Base-by-base conservation (phyloP, 257 asterid species). In the Solanum arcanum region DNA sequence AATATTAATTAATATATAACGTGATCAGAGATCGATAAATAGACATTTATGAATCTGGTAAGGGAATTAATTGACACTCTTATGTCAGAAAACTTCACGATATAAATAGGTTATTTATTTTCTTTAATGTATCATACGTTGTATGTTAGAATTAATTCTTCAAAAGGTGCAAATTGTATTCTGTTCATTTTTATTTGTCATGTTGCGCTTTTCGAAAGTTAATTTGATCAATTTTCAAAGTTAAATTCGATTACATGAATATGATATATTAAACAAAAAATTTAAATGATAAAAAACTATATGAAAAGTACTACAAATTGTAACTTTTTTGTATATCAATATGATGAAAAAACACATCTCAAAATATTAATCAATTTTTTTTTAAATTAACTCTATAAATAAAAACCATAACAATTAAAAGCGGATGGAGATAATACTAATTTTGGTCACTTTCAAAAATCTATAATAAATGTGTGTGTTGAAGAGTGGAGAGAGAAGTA, bases 341-440 rank as follows among this genome's bases (percentile, higher is more conserved):
- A 33, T 33, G 35, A 33, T 33, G 5, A 33, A 33, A 33, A 33
- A 33, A 3, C 0, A 33, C 5, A 33, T 33, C 35, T 33, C 35
- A 33, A 33, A 33, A 3, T 33, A 0, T 3, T 33, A 33, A 0
- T 33, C 1, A 33, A 1, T 33, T 33, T 33, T 33, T 33, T 33
- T 33, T 0, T 0, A 33, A 3, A 33, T 33, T 33, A 0, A 33
- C 35, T 33, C 1, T 33, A 33, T 33, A 33, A 33, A 33, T 33
- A 33, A 4, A 33, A 3, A 3, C 5, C 1, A 33, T 33, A 1
- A 33, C 1, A 33, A 33, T 33, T 33, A 33, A 33, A 33, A 33
- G 5, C 35, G 1, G 35, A 33, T 1, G 35, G 35, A 33, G 35
- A 0, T 0, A 33, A 0, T 33, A 33, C 35, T 4, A 33, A 0